A percentile compares a stretch with the other conserved stretches of the same genome.
Evolutionary conservation across 2,329 filamentous ascomycete species (phyloP).

Genomic region (Colletotrichum neosansevieriae): DNA sequence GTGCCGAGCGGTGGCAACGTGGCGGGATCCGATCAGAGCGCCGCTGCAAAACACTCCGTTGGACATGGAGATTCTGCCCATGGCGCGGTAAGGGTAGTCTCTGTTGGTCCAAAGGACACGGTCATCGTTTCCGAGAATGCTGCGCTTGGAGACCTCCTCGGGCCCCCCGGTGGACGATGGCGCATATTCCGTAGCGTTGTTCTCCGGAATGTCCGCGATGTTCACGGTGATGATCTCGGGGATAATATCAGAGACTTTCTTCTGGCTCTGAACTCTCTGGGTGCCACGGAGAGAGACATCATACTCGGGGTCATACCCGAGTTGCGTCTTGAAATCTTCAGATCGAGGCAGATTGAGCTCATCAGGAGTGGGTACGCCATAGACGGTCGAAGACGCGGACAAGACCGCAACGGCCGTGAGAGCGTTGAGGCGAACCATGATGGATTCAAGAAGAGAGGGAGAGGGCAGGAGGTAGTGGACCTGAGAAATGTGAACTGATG

Average conservation of each 20-base stretch:
- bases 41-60: conserved; percentile 45
- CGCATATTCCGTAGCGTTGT: conserved; percentile 20
- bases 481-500: too few relatives aligned
- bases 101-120: conserved; percentile 29
- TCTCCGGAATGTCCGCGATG: background rate
- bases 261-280: background rate
- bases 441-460: background rate
- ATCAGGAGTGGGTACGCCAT: conserved; percentile 8
- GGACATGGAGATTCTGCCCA: conserved; percentile 42
- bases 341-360: conserved; percentile 9
- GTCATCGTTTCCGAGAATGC: conserved; percentile 26
- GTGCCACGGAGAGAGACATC: background rate
- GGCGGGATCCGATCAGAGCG: conserved; percentile 47
- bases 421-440: conserved; percentile 6
- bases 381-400: background rate
- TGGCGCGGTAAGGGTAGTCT: conserved; percentile 34
- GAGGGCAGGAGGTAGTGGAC: too few relatives aligned
- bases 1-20: conserved; percentile 46
- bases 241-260: background rate
- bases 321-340: conserved; percentile 8
- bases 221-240: conserved; percentile 9
- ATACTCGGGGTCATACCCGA: conserved; percentile 13
- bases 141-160: conserved; percentile 17
- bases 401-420: conserved; percentile 10
- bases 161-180: conserved; percentile 12